Percentiles rank a stretch among this genome's conserved stretches.
Evolutionary conservation across 78 protist species (phyloP).

Genomic region (Dictyostelium purpureum): DNA sequence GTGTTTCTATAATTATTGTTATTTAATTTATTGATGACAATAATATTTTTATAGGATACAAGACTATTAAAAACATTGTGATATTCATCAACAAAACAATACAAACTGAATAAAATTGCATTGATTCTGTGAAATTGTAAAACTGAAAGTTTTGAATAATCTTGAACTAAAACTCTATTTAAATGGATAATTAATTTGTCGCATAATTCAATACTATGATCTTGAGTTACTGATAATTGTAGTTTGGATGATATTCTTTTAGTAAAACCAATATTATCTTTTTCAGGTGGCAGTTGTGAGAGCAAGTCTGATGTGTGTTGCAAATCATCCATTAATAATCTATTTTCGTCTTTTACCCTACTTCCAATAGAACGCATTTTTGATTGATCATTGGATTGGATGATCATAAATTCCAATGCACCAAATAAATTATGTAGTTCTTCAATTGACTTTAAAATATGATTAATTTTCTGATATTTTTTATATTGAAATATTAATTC

Average conservation of each 20-base stretch:
- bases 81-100: background rate
- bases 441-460: background rate
- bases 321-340: background rate
- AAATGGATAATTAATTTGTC: background rate
- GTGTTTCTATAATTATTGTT: background rate
- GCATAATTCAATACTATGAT: background rate
- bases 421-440: slow-evolving; percentile 5
- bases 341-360: background rate
- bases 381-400: background rate
- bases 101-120: background rate
- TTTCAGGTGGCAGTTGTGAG: background rate
- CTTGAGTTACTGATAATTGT: background rate
- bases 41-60: background rate
- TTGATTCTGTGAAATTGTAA: background rate
- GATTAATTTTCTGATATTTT: background rate
- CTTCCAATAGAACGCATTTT: background rate
- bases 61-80: background rate
- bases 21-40: background rate
- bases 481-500: background rate
- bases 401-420: slow-evolving; percentile 4
- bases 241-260: background rate
- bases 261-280: background rate
- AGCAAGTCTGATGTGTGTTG: background rate
- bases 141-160: background rate
- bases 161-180: background rate